Evolutionary conservation across 257 asterid genomes (phyloP).

Genomic region (Solanum sparsipilum): DNA sequence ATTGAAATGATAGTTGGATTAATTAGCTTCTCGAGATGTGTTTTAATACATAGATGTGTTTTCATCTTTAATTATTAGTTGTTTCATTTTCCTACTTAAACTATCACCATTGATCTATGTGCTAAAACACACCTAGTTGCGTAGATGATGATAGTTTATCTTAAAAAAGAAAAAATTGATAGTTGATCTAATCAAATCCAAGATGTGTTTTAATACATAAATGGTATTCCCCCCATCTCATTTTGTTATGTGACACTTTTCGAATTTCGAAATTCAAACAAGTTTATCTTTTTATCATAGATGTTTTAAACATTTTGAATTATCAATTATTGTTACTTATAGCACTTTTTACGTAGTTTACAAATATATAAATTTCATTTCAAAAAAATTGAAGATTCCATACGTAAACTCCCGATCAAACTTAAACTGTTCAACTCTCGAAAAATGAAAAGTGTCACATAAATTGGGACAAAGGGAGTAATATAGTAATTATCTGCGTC

Average conservation of each 20-base stretch:
- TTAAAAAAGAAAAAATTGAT: no score
- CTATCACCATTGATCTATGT: background rate
- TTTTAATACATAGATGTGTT: no score
- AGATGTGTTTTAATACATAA: background rate
- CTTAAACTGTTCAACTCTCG: no score
- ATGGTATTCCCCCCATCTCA: background rate
- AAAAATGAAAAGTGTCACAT: background rate
- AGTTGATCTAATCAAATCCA: background rate
- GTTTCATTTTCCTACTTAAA: no score
- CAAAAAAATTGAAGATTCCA: no score
- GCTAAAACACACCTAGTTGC: background rate
- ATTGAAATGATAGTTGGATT: background rate
- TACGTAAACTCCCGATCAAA: background rate
- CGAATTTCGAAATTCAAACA: background rate
- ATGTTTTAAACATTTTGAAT: no score
- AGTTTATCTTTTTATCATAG: no score
- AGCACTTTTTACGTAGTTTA: background rate
- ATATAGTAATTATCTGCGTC: constrained; percentile 3
- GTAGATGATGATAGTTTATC: background rate
- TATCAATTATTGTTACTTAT: background rate
- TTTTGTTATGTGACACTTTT: background rate
- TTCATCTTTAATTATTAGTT: no score
- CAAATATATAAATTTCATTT: background rate
- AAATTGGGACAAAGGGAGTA: no score
- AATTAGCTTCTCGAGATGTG: background rate